Evolutionary conservation across 2,329 filamentous ascomycete species (phyloP).

Genomic region (Aureobasidium leucospermi): DNA sequence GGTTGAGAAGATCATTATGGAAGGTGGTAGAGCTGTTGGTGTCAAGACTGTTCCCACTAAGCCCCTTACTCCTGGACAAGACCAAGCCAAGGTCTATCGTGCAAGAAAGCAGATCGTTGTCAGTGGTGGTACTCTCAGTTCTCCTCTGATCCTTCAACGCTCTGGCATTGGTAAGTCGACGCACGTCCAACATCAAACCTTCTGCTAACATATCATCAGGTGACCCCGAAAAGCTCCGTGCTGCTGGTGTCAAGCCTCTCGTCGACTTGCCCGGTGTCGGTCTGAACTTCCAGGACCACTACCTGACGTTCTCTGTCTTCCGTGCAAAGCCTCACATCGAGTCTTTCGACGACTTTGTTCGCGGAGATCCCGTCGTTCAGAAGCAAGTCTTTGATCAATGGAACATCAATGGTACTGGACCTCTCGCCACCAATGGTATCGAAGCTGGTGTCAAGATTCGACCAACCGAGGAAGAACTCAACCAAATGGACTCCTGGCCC

Average conservation of each 20-base stretch:
- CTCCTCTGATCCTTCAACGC: constrained; percentile 66
- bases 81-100: constrained; percentile 51
- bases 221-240: constrained; percentile 63
- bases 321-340: constrained; percentile 69
- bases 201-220: constrained; percentile 26
- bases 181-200: too few species aligned
- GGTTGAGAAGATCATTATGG: constrained; percentile 68
- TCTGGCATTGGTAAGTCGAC: constrained; percentile 52
- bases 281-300: constrained; percentile 71
- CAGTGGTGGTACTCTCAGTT: constrained; percentile 64
- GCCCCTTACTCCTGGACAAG: constrained; percentile 51
- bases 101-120: constrained; percentile 70
- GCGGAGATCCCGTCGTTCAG: constrained; percentile 65
- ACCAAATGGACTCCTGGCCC: constrained; percentile 64
- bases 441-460: constrained; percentile 74
- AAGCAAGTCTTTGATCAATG: constrained; percentile 69
- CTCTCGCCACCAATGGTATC: constrained; percentile 67
- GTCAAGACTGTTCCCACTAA: constrained; percentile 66
- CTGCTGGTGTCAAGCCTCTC: constrained; percentile 59
- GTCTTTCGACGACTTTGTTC: constrained; percentile 72
- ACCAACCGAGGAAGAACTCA: constrained; percentile 60
- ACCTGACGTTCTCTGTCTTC: constrained; percentile 63
- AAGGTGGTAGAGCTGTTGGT: constrained; percentile 63
- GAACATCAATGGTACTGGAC: constrained; percentile 72
- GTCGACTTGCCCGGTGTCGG: constrained; percentile 67